Base-by-base conservation (phyloP, 495 filamentous ascomycete genomes). In the Trichoderma orchidacearum region DNA sequence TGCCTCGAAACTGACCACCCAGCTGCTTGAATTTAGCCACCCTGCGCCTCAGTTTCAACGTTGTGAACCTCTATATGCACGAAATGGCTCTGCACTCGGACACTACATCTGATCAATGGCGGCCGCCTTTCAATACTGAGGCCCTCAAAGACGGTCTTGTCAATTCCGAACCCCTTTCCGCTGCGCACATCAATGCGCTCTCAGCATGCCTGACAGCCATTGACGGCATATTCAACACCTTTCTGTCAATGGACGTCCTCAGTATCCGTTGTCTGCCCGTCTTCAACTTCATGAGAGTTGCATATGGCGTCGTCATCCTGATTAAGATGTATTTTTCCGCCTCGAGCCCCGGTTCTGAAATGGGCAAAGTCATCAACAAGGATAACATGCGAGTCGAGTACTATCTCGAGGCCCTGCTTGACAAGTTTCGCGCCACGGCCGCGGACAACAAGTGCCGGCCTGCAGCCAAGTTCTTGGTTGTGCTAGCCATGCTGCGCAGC, bases 311-410 rank as follows among this genome's bases (percentile, higher is more conserved):
- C 21, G 83, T 96, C n/a, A 80, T 90, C 17, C 69, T 96, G 17
- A 89, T 95, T 66, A 96, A 94, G 63, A 80, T 96, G 58, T 89
- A 89, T 67, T 87, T 89, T 52, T 83, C 87, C 3, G 84, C 88
- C 9, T 82, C 79, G 12, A 75, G 80, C 11, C 77, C 86, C 0
- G 70, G 81, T 45, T 81, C 81, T 23, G 84, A 86, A 61, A 71
- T 96, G 1, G 86, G 86, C 3, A 85, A 83, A 62, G 78, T 95
- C 21, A 85, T 96, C 57, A 80, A 84, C 54, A 82, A 83, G 58
- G 79, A 85, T 32, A 79, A 85, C 45, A 76, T 96, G 64, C 80
- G 80, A 38, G 81, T 95, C 8, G 86, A 92, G 56, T 71, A 85
- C 28, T 85, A 92, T 62, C 71, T 95, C 0, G 83, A 87, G 56